Base-by-base conservation (phyloP, 2,329 filamentous ascomycete genomes). In the Grosmannia clavigera region DNA sequence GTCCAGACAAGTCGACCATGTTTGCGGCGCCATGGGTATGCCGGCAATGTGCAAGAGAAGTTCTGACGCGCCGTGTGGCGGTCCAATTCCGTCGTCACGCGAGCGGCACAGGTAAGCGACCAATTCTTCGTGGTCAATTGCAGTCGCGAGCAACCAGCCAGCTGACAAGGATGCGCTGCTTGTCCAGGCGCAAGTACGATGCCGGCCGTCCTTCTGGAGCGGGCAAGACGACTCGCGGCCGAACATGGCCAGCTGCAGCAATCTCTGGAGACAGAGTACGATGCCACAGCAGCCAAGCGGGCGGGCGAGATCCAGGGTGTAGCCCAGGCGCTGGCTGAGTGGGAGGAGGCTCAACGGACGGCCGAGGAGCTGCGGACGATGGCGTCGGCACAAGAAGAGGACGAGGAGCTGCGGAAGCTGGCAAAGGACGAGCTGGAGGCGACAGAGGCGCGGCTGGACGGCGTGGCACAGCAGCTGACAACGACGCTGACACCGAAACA, bases 401-500 rank as follows among this genome's bases (percentile, higher is more conserved):
- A 87, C 64, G 71, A 74, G 56, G 94, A 97, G 72, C 81, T 99
- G 58, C 83, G 85, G 12, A 78, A 85, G 10, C 79, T 99, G 58
- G 85, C 95, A 12, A 75, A 80, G n/a, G 90, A 95, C 64, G 94
- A 99, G 70, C 78, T 97, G 10, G 75, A 76, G n/a, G 72, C 79
- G 3, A 90, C 89, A 12, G 76, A 79, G 19, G 73, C 78, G 6
- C 77, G 81, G 61, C 79, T 96, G 29, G 77, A 80, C 3, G 69
- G 74, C 0, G 80, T 95, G 31, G 84, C 84, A 0, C 79, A 79
- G 46, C 82, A 81, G 43, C 80, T 99, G 52, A 90, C 90, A 31
- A 83, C 81, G 27, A 84, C 88, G 54, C 80, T 99, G 58, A 88
- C 95, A 19, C 94, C 94, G 0, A 83, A 84, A 50, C 92, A 99